Evolutionary conservation across 2,329 filamentous ascomycete species (phyloP), one percentile per base, ranked within the genome.

Genomic region (Sphaerulina musiva): DNA sequence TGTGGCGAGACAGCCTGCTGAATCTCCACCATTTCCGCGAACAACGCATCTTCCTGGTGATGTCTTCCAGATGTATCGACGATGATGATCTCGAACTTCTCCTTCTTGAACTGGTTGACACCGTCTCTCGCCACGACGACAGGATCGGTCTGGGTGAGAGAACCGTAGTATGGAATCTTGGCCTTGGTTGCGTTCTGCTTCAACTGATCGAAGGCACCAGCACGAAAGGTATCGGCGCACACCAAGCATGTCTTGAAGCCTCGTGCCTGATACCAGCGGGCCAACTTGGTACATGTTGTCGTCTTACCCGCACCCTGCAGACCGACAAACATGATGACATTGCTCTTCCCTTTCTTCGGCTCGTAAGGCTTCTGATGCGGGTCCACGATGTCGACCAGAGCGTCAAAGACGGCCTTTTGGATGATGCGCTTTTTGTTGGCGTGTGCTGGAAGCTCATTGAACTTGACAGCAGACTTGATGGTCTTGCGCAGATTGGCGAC

Each of bases 311-410:
- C 89, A 78, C 93, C 93, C 73, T 98, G 93, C 46, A 98, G 79
- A 75, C 93, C 93, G 59, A 98, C 93, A 71, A 98, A 97, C 93
- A 98, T 98, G 73, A 98, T 96, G 69, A 98, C 88, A 72, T 96
- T 98, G 59, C 86, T 79, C 71, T 90, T 93, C 61, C 91, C 90
- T 75, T 97, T 98, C 76, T 95, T 95, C 20, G 92, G 91, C 71
- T 95, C 93, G 79, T 95, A 98, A 0, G 92, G 86, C 62, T 95
- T 91, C 65, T 88, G 86, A 73, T 97, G 92, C 26, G 93, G 93
- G 67, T 98, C 90, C 63, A 98, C 93, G 48, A 98, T 85, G 67
- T 89, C 86, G 62, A 97, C 92, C 49, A 98, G 84, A 72, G 97
- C 90, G 69, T 98, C 92, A 72, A 95, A 98, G 63, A 98, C 93